Evolutionary conservation across 2,329 filamentous ascomycete genomes (phyloP).

Genomic region (Nannizziopsis arthrosporioides): DNA sequence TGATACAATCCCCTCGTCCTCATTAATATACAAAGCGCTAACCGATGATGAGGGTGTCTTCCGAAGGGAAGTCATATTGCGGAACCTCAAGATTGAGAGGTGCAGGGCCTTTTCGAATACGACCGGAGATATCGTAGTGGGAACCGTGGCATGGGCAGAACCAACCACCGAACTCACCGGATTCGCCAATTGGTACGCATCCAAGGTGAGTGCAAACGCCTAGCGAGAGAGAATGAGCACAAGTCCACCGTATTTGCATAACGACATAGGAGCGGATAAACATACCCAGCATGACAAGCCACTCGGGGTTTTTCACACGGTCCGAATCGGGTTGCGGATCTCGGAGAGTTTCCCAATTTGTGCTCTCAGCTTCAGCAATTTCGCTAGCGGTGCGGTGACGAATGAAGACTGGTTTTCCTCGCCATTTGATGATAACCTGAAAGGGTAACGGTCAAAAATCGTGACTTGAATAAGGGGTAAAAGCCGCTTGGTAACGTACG

Average conservation of each 20-base stretch:
- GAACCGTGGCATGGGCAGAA: conserved; percentile 99
- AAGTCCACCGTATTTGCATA: neutral
- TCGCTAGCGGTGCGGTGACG: conserved; percentile 89
- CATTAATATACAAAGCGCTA: conserved; percentile 37
- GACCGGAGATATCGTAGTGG: conserved; percentile 98
- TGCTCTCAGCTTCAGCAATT: conserved; percentile 87
- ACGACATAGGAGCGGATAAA: conserved; percentile 18
- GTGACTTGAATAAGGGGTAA: conserved; percentile 6
- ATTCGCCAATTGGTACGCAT: conserved; percentile 98
- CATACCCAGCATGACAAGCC: conserved; percentile 94
- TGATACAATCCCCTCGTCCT: neutral
- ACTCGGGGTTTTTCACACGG: conserved; percentile 96
- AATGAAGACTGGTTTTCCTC: conserved; percentile 99
- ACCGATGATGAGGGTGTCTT: conserved; percentile 82
- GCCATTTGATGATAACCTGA: conserved; percentile 98
- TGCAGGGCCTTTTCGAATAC: conserved; percentile 92
- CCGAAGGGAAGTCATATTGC: conserved; percentile 82
- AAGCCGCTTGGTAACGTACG: conserved; percentile 44
- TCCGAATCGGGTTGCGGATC: conserved; percentile 85
- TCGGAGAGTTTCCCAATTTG: conserved; percentile 70
- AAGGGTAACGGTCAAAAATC: neutral
- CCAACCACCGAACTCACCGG: conserved; percentile 96
- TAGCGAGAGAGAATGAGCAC: conserved; percentile 26
- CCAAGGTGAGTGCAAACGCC: conserved; percentile 98
- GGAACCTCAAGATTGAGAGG: conserved; percentile 96